Evolutionary conservation across 371 early-diverging fungal genomes (phyloP).

Genomic region (Basidiobolus meristosporus): DNA sequence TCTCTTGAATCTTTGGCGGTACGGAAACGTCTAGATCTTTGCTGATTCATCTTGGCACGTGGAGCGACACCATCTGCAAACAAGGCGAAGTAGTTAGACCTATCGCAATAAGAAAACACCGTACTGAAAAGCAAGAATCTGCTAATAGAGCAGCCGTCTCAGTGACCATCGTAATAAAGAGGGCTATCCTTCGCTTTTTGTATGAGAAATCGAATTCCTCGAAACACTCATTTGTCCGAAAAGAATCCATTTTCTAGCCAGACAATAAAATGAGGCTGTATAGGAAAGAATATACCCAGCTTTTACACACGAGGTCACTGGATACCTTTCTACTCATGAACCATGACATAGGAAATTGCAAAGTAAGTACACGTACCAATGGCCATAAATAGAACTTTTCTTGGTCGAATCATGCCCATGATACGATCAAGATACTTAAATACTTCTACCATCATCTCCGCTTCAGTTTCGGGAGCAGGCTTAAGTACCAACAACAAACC

Average conservation of each 20-base stretch:
- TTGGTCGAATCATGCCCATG: constrained; percentile 78
- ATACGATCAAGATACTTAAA: constrained; percentile 91
- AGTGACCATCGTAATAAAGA: neutral
- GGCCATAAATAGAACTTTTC: constrained; percentile 91
- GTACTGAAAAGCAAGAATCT: neutral
- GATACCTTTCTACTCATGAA: neutral
- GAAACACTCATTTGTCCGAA: too few species aligned
- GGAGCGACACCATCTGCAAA: constrained; percentile 96
- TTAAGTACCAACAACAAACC: constrained; percentile 12
- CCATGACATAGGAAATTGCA: neutral
- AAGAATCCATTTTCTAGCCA: too few species aligned
- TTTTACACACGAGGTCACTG: neutral
- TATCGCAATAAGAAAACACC: neutral
- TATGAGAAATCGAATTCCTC: neutral
- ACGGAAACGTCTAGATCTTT: constrained; percentile 94
- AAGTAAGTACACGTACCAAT: constrained; percentile 52
- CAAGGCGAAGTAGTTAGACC: neutral
- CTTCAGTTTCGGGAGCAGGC: constrained; percentile 81
- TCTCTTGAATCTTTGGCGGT: constrained; percentile 71
- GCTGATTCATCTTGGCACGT: constrained; percentile 99
- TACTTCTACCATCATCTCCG: constrained; percentile 86
- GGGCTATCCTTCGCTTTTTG: neutral
- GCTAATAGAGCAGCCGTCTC: too few species aligned
- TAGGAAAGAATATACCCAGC: neutral
- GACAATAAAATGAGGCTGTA: too few species aligned